A percentile compares a stretch with the other conserved stretches of the same genome.
Conservation (phyloP, 2,329 filamentous ascomycete genomes). For the Fusarium fujikuroi region DNA sequence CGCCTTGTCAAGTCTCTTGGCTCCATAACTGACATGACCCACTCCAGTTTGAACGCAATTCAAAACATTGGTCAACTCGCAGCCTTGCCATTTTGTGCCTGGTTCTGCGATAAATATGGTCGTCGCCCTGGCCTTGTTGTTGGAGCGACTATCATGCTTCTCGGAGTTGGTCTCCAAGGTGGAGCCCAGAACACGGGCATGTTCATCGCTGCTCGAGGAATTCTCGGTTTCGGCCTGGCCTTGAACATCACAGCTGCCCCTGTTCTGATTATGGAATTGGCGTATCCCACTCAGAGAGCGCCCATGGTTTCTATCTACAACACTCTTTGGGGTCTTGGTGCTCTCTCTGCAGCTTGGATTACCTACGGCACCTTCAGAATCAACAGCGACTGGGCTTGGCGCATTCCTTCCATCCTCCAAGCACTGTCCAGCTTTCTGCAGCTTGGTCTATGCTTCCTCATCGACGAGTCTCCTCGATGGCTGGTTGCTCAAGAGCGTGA, state of each 20-base stretch:
- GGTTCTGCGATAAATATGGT: conserved; percentile 13
- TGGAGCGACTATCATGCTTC: conserved; percentile 10
- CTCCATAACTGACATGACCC: background rate
- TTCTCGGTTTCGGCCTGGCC: conserved; percentile 8
- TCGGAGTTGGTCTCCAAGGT: conserved; percentile 16
- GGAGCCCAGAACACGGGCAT: conserved; percentile 13
- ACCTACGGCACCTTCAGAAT: conserved; percentile 18
- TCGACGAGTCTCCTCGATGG: conserved; percentile 20
- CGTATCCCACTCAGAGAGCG: conserved; percentile 12
- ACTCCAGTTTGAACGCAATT: conserved; percentile 1
- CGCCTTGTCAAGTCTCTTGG: background rate
- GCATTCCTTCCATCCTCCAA: conserved; percentile 12
- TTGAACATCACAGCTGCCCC: conserved; percentile 14
- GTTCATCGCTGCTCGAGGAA: conserved; percentile 14
- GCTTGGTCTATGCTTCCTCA: background rate
- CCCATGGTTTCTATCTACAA: conserved; percentile 24
- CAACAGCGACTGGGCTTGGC: conserved; percentile 10
- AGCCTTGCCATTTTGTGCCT: conserved; percentile 14
- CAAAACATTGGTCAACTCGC: conserved; percentile 17
- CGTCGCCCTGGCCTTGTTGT: background rate
- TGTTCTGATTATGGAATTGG: conserved; percentile 15
- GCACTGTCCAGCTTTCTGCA: conserved; percentile 1
- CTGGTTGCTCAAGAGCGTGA: conserved; percentile 3
- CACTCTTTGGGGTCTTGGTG: conserved; percentile 14
- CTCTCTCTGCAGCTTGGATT: conserved; percentile 11